Conservation (phyloP, 2,329 filamentous ascomycete species). For the Aspergillus proliferans region DNA sequence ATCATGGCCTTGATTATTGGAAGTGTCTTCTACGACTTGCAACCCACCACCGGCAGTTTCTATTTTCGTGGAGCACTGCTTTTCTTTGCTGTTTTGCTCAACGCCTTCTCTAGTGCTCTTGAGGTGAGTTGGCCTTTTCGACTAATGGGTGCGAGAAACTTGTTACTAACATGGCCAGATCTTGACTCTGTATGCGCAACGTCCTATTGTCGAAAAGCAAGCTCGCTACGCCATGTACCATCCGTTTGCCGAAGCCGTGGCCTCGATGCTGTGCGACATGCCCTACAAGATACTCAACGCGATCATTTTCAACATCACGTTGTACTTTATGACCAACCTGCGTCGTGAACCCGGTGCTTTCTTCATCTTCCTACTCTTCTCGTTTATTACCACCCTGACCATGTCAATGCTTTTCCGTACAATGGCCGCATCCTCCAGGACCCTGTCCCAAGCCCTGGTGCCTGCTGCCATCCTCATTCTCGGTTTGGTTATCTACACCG, state of each 20-base stretch:
- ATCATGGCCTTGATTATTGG: slow-evolving; percentile 71
- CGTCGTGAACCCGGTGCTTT: slow-evolving; percentile 67
- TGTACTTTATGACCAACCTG: slow-evolving; percentile 86
- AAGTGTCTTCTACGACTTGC: slow-evolving; percentile 74
- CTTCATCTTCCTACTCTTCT: slow-evolving; percentile 79
- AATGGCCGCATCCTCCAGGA: slow-evolving; percentile 69
- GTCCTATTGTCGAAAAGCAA: slow-evolving; percentile 89
- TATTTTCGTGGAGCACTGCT: slow-evolving; percentile 72
- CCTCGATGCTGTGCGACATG: slow-evolving; percentile 79
- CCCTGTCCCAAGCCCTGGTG: slow-evolving; percentile 53
- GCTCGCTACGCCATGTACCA: slow-evolving; percentile 81
- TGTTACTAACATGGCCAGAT: slow-evolving; percentile 47
- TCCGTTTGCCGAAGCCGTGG: slow-evolving; percentile 78
- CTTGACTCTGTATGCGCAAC: slow-evolving; percentile 77
- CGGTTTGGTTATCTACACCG: slow-evolving; percentile 44
- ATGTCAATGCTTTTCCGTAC: slow-evolving; percentile 86
- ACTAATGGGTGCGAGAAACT: background rate
- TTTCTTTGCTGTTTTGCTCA: slow-evolving; percentile 83
- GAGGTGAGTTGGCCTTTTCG: slow-evolving; percentile 45
- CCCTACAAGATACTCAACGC: slow-evolving; percentile 74
- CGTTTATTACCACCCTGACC: slow-evolving; percentile 63
- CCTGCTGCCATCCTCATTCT: slow-evolving; percentile 48
- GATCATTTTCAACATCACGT: slow-evolving; percentile 67
- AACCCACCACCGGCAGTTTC: slow-evolving; percentile 62
- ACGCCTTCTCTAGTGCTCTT: slow-evolving; percentile 72